phyloP scores from a whole-genome alignment of 208 protist species.

The Crithidia brevicula region DNA sequence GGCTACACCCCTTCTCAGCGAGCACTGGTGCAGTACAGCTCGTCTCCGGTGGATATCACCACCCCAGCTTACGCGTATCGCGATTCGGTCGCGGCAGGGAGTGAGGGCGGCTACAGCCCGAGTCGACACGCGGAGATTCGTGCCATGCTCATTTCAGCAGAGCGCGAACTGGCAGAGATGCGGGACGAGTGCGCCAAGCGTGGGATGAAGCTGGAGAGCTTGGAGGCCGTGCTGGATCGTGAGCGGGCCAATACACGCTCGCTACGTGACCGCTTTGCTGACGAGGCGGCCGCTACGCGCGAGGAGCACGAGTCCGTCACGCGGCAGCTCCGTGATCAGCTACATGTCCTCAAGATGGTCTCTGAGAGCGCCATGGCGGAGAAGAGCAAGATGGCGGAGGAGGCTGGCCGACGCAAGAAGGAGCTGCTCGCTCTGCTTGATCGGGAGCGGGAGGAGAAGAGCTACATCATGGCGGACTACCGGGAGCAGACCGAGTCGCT shows the following conservation, averaged over 20 bases:
- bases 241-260: constrained; percentile 49
- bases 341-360: constrained; percentile 74
- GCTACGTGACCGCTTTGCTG: constrained; percentile 47
- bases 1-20: constrained; percentile 33
- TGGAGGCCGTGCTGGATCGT: constrained; percentile 63
- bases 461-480: constrained; percentile 88
- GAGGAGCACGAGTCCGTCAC: constrained; percentile 70
- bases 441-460: constrained; percentile 85
- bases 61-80: constrained; percentile 18
- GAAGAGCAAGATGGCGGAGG: constrained; percentile 58
- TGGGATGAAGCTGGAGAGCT: constrained; percentile 49
- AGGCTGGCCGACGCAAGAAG: constrained; percentile 66
- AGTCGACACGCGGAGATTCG: constrained; percentile 60
- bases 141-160: constrained; percentile 67
- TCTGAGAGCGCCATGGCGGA: constrained; percentile 79
- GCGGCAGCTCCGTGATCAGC: constrained; percentile 80
- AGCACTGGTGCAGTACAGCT: constrained; percentile 36
- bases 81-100: constrained; percentile 12
- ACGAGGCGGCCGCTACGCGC: constrained; percentile 46
- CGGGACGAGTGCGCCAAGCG: constrained; percentile 60
- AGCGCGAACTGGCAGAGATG: constrained; percentile 75
- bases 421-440: constrained; percentile 77
- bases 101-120: constrained; percentile 30
- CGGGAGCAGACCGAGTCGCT: constrained; percentile 87
- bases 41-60: neutral